Evolutionary conservation across 106 monocot species (phyloP).

Genomic region (Xerophyta viscosa): DNA sequence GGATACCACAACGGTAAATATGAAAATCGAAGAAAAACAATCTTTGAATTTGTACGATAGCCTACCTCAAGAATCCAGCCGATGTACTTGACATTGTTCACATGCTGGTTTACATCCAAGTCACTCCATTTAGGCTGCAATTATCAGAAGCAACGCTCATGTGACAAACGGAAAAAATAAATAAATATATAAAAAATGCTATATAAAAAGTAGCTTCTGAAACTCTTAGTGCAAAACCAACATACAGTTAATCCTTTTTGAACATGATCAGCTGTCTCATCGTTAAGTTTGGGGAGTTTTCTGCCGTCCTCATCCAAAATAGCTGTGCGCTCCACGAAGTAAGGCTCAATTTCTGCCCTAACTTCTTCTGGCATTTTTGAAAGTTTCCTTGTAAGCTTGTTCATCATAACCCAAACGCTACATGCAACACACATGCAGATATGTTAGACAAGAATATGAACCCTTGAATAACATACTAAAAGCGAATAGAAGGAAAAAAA

Average conservation of each 20-base stretch:
- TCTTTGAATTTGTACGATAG: background rate
- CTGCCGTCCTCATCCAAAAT: conserved; percentile 67
- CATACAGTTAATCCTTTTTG: conserved; percentile 70
- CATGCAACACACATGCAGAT: no score
- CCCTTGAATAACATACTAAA: no score
- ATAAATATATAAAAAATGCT: no score
- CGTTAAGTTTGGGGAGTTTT: conserved; percentile 68
- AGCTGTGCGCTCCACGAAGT: conserved; percentile 51
- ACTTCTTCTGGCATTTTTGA: conserved; percentile 50
- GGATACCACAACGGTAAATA: no score
- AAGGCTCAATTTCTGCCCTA: conserved; percentile 31
- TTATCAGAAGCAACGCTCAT: no score
- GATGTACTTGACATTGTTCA: conserved; percentile 56
- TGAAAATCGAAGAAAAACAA: no score
- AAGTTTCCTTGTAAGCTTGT: conserved; percentile 39
- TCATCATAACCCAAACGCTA: conserved; percentile 97
- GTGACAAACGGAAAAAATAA: no score
- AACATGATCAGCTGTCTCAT: conserved; percentile 50
- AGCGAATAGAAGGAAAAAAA: no score
- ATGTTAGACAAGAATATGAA: no score
- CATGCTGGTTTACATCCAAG: conserved; percentile 62
- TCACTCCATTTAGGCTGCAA: conserved; percentile 89
- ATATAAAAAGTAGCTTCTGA: no score
- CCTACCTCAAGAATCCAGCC: conserved; percentile 97
- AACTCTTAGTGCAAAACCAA: no score